Evolutionary conservation across 2,329 filamentous ascomycete genomes (phyloP), one percentile per base, ranked within the genome.

Genomic region (Sphaerulina vaccinii): DNA sequence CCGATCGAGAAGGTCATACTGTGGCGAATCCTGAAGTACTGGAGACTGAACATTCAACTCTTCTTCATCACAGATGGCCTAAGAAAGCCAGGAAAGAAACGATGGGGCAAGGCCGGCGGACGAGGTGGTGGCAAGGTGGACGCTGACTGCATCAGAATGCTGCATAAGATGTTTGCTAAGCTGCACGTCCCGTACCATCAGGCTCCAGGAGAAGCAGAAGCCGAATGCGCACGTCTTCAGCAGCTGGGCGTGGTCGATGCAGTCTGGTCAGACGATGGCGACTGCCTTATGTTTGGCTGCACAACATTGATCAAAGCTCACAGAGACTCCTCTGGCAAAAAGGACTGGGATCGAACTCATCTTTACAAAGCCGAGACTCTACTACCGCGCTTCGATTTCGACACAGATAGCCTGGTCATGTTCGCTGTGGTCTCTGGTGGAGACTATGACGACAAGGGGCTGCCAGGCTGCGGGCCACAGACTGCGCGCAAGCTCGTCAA

Each of bases 11-110:
- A 73, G 49, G 55, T 58, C 3, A 71, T 74, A 40, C 65, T 75
- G 24, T 71, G 65, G 55, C 67, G 71, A 5, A 65, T 79, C 53
- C 62, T 75, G 42, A 70, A 73, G 3, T 70, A 81, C 1, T 68
- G 79, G 21, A 71, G 71, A 16, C 68, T 77, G 5, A 73, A 79
- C 13, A 75, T 83, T 5, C 72, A 79, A 35, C 69, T 78, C 1
- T 57, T 81, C 5, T 80, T 82, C 50, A 73, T 83, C 2, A 80
- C 79, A 54, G 80, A 82, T 51, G 79, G 79, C 1, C 68, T 75
- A 8, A 71, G 73, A 13, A 73, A 67, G 51, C 68, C 70, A 1
- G 37, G 38, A 19, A 56, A 60, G 18, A 39, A 38, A 1, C 35
- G 51, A 15, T 42, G 51, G 24, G 61, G 65, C 62, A 71, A 75